Evolutionary conservation across 495 filamentous ascomycete species (phyloP), one percentile per base, ranked within the genome.

Genomic region (Penicillium cosmopolitanum): DNA sequence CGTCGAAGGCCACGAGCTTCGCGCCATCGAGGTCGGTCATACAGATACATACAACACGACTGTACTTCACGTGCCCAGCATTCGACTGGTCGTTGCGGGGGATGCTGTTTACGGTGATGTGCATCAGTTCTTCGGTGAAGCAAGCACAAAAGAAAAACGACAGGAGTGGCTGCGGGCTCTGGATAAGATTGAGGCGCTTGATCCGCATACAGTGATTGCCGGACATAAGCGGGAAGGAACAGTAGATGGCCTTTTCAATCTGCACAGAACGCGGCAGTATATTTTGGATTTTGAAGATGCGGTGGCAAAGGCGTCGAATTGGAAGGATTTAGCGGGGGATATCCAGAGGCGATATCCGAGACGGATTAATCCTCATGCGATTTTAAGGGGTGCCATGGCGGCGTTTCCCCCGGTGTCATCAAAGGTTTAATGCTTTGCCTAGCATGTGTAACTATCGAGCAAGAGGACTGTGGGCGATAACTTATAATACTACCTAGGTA

Each of bases 51-150:
- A 71, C 23, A 62, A 67, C 19, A 65, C 70, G 0, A 72, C 73
- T 0, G 60, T 69, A 2, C 64, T 77, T 0, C 58, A 66, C 28
- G 63, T 73, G 11, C 73, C 71, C 2, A 47, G 59, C 23, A 25
- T 77, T 15, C 46, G 58, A 12, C 58, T 77, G n/a, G 74, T 65
- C 4, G 64, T 76, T 3, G 60, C 67, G 0, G 73, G 74, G 10
- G 74, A 77, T 58, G 65, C 68, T 16, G 71, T 78, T 12, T 79
- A 79, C 36, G 67, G 68, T 21, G 60, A 72, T 13, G 63, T 61
- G 4, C 68, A 77, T 53, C 68, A 66, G 44, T 75, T 64, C 43
- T 58, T 79, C 23, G 70, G 58, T 3, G 56, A 58, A 38, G 21
- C 56, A 15, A 44, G 34, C 7, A 43, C 56, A 8, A 12, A 0